Percentiles rank a stretch among this genome's conserved stretches.
These are phyloP conservation scores for Erysimum pusillum DNA, from an alignment of 441 rosid species.

Conservation along the genomic window DNA sequence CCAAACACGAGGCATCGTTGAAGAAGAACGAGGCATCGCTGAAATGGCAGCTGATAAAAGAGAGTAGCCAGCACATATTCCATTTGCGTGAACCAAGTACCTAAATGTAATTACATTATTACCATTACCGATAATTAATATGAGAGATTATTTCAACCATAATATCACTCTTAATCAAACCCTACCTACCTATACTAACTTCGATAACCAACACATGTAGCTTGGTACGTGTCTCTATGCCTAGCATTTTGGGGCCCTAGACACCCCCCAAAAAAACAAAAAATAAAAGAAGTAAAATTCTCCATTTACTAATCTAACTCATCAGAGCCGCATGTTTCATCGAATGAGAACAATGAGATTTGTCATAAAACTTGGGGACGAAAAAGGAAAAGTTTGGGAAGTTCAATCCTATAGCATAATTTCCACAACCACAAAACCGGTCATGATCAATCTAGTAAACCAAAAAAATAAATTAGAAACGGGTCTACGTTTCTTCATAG, in stretches of 20 bases:
- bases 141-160: not conserved
- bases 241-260: not conserved
- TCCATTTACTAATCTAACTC: not conserved
- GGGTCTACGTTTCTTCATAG: conserved; percentile 4
- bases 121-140: not conserved
- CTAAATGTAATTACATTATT: conserved; percentile 44
- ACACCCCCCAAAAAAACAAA: too few relatives aligned
- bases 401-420: not conserved
- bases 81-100: conserved; percentile 92
- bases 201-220: conserved; percentile 17
- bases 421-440: not conserved
- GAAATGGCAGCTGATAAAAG: conserved; percentile 82
- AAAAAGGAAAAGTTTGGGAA: not conserved
- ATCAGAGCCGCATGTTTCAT: not conserved
- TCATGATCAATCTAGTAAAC: not conserved
- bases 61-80: conserved; percentile 95
- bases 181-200: conserved; percentile 12
- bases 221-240: not conserved
- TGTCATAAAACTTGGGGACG: not conserved
- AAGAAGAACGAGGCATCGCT: conserved; percentile 73
- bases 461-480: not conserved
- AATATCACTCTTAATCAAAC: not conserved
- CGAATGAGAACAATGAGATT: not conserved
- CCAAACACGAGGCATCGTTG: conserved; percentile 79
- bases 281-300: not conserved